Percentiles rank a stretch among this genome's conserved stretches.
phyloP scores from a whole-genome alignment of 129 eudicot genomes.

The Flaveria linearis region DNA sequence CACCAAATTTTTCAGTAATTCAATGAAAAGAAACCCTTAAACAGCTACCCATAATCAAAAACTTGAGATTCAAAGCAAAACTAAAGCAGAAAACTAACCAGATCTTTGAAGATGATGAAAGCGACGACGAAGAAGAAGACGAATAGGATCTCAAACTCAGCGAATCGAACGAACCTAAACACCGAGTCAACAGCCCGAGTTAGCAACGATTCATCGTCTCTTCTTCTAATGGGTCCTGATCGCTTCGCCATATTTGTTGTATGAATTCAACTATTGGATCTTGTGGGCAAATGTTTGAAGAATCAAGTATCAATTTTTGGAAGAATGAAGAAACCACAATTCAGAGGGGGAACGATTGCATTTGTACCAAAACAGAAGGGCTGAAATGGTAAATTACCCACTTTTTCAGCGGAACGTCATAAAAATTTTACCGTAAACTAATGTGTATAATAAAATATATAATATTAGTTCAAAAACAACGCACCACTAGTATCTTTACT shows the following conservation, averaged over 20 bases:
- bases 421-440: too few species aligned
- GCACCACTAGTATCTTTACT: too few species aligned
- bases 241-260: slow-evolving; percentile 47
- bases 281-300: neutral
- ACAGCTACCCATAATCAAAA: neutral
- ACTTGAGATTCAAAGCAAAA: neutral
- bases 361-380: too few species aligned
- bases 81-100: slow-evolving; percentile 46
- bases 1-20: neutral
- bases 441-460: too few species aligned
- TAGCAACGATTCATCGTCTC: slow-evolving; percentile 51
- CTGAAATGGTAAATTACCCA: too few species aligned
- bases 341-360: neutral
- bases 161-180: slow-evolving; percentile 64
- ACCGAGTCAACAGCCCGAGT: slow-evolving; percentile 75
- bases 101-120: slow-evolving; percentile 82
- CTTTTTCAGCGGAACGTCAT: too few species aligned
- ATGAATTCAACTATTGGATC: neutral
- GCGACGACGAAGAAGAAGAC: slow-evolving; percentile 73
- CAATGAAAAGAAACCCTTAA: slow-evolving; percentile 23
- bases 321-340: neutral
- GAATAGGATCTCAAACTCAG: slow-evolving; percentile 96
- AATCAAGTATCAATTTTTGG: neutral
- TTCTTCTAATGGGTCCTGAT: slow-evolving; percentile 33
- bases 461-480: too few species aligned